Base-by-base conservation (phyloP, 1,284 basidiomycete species). In the Gomphus bonarii region DNA sequence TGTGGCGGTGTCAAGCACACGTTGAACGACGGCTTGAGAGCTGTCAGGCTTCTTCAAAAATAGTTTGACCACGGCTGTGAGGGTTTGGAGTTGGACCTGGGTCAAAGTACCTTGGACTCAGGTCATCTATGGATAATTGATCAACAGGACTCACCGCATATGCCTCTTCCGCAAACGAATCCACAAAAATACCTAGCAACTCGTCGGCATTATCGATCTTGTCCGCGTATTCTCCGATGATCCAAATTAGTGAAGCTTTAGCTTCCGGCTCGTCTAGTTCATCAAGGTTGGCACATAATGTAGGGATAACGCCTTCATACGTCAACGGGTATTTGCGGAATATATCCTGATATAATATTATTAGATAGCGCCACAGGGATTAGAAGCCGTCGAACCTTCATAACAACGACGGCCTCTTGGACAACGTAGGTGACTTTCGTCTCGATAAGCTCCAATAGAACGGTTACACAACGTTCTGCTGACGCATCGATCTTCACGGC, bases 191-290 rank as follows among this genome's bases (percentile, higher is more conserved):
- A 14, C 84, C 82, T 59, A 99, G 76, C 40, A 98, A 75, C 66
- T 98, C 95, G 68, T 91, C 93, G 9, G 91, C 91, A 63, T 99
- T 99, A 65, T 95, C 91, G 63, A 98, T 98, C 72, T 94, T 92
- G 69, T 90, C 89, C 12, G 95, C 92, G 67, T 99, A 98, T 73
- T 98, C 94, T 53, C 95, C 95, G 56, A 99, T 88, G 65, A 99
- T 98, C 95, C 95, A 99, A 66, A 99, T 97, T 59, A 99, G 79
- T 8, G 94, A 93, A 0, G 95, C 91, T 69, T 98, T 98, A 5
- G 95, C 95, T 68, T 99, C 97, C 14, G 95, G 95, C 68, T 99
- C 97, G 68, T 99, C 95, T 49, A 99, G 75, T 63, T 95, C 94
- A 63, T 99, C 95, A 25, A 99, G 80, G 65, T 95, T 97, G 6